These are phyloP conservation scores for Fusarium hainanense DNA, from an alignment of 2,329 filamentous ascomycete genomes.

Conservation along the genomic window DNA sequence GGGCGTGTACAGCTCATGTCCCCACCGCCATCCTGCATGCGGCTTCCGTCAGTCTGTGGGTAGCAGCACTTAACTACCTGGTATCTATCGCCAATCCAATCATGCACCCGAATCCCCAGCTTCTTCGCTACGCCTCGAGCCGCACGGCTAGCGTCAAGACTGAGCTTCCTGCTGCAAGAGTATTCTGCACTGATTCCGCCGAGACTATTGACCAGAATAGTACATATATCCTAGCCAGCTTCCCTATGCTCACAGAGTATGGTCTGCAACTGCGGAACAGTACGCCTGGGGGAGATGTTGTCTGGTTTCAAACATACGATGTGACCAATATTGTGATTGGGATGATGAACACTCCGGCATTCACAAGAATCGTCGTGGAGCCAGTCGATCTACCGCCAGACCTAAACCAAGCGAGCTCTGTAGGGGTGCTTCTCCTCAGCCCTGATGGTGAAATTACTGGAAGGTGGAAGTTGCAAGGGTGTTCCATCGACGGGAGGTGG, in stretches of 20 bases:
- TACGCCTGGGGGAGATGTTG: too few species aligned
- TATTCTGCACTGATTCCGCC: too few species aligned
- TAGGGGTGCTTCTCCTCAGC: background rate
- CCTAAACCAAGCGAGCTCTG: background rate
- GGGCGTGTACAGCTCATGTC: background rate
- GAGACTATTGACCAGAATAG: too few species aligned
- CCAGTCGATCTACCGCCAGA: background rate
- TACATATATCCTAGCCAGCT: too few species aligned
- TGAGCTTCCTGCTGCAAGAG: background rate
- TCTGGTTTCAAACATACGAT: background rate
- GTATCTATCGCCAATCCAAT: background rate
- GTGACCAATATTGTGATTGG: background rate
- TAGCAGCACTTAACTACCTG: background rate
- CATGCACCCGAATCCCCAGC: background rate
- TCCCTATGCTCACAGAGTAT: background rate
- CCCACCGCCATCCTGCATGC: background rate
- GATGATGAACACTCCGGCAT: background rate
- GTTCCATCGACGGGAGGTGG: background rate
- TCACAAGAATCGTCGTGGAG: background rate
- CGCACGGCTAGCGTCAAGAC: background rate
- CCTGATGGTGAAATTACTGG: background rate
- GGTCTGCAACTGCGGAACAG: background rate
- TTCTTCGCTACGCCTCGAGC: background rate
- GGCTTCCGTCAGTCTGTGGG: background rate
- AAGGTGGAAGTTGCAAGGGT: background rate